A percentile compares a stretch with the other conserved stretches of the same genome.
Conservation (phyloP, 1,284 basidiomycete species). For the Sutorius eximius region DNA sequence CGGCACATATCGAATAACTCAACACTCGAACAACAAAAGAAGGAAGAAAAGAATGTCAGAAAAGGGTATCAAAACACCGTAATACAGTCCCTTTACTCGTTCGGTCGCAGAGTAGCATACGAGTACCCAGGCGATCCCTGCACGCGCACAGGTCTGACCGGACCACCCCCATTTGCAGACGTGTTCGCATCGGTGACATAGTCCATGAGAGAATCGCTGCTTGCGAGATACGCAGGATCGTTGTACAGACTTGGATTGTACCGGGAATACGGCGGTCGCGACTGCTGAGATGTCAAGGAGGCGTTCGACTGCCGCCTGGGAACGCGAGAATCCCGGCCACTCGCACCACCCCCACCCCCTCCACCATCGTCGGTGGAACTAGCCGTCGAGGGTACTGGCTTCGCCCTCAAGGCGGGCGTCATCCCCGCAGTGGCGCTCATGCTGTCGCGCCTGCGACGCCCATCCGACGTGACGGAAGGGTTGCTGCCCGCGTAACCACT, state of each 20-base stretch:
- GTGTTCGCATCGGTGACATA: slow-evolving; percentile 28
- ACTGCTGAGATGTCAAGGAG: slow-evolving; percentile 24
- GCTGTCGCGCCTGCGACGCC: slow-evolving; percentile 28
- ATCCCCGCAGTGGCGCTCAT: slow-evolving; percentile 28
- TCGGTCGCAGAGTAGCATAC: slow-evolving; percentile 18
- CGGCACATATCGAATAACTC: slow-evolving; percentile 16
- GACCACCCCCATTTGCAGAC: slow-evolving; percentile 23
- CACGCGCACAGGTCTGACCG: slow-evolving; percentile 18
- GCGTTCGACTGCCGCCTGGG: slow-evolving; percentile 25
- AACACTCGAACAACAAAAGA: slow-evolving; percentile 1
- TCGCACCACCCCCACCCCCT: background rate
- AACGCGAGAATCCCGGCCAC: slow-evolving; percentile 4
- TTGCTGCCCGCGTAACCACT: slow-evolving; percentile 7
- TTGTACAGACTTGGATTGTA: slow-evolving; percentile 28
- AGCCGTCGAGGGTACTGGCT: slow-evolving; percentile 12
- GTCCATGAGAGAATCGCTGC: slow-evolving; percentile 29
- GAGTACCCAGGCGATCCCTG: slow-evolving; percentile 25
- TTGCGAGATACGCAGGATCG: slow-evolving; percentile 25
- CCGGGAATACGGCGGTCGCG: slow-evolving; percentile 19
- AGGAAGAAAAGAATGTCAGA: background rate
- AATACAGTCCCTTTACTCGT: slow-evolving; percentile 8
- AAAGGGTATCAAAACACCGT: background rate
- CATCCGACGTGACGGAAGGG: slow-evolving; percentile 28
- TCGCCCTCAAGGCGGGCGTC: slow-evolving; percentile 20
- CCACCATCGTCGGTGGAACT: slow-evolving; percentile 11